Conservation (phyloP, 2,329 filamentous ascomycete genomes). For the Volutella citrinella region DNA sequence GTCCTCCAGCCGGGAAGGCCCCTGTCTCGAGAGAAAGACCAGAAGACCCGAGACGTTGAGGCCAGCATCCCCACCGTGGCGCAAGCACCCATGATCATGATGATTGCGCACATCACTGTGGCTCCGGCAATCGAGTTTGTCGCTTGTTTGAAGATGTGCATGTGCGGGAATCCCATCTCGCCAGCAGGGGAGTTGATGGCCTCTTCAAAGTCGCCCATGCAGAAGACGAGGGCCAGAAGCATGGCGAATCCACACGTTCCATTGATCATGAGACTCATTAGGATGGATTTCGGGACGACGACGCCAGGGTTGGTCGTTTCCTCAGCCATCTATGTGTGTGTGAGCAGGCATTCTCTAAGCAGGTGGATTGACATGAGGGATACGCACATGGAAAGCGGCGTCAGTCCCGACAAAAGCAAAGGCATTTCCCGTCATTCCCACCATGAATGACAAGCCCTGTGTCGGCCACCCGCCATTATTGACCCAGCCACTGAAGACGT, state of each 20-base stretch:
- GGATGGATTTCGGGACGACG: constrained; percentile 49
- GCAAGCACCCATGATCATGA: constrained; percentile 46
- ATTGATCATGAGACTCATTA: constrained; percentile 47
- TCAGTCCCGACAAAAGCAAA: constrained; percentile 32
- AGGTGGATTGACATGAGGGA: background rate
- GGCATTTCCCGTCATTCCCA: constrained; percentile 41
- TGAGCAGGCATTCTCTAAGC: background rate
- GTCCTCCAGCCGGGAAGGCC: constrained; percentile 29
- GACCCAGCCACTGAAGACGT: constrained; percentile 43
- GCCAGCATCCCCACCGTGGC: constrained; percentile 53
- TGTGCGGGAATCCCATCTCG: constrained; percentile 48
- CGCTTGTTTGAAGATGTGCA: constrained; percentile 54
- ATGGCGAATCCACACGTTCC: constrained; percentile 53
- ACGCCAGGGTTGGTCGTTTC: constrained; percentile 46
- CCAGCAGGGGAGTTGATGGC: constrained; percentile 44
- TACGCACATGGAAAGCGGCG: constrained; percentile 28
- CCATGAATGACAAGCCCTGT: constrained; percentile 42
- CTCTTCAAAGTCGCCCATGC: constrained; percentile 44
- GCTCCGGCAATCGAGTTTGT: constrained; percentile 46
- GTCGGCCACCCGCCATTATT: constrained; percentile 43
- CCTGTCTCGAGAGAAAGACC: constrained; percentile 44
- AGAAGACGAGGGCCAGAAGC: constrained; percentile 54
- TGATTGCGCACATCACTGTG: constrained; percentile 46
- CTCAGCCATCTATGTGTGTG: constrained; percentile 37
- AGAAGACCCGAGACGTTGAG: constrained; percentile 55